phyloP scores from a whole-genome alignment of 257 asterid species.

The Solanum bulbocastanum region DNA sequence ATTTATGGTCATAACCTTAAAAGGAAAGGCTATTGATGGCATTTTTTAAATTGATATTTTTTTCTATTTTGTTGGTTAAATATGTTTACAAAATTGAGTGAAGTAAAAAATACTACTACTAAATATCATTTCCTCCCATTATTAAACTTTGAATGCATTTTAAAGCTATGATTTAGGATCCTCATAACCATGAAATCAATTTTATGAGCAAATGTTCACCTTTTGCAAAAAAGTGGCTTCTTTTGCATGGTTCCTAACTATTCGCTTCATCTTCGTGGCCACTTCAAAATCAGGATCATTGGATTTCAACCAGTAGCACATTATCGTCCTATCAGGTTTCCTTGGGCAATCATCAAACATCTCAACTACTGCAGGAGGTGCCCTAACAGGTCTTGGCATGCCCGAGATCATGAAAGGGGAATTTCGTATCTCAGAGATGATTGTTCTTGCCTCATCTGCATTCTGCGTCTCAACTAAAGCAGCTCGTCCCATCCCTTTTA shows the following conservation, averaged over 20 bases:
- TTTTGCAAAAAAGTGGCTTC: not conserved
- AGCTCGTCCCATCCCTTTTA: not conserved
- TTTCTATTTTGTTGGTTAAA: too few relatives aligned
- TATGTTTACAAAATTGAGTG: too few relatives aligned
- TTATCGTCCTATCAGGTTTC: not conserved
- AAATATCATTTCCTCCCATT: too few relatives aligned
- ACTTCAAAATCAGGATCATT: not conserved
- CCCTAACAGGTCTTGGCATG: conserved; percentile 5
- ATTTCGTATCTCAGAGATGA: not conserved
- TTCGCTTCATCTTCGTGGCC: not conserved
- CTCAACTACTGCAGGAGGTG: not conserved
- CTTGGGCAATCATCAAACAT: not conserved
- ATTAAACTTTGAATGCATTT: too few relatives aligned
- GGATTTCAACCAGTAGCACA: not conserved
- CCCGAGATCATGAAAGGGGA: conserved; percentile 5
- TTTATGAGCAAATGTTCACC: not conserved
- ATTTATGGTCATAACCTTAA: too few relatives aligned
- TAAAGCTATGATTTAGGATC: too few relatives aligned
- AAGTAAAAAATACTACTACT: too few relatives aligned
- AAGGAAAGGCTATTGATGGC: too few relatives aligned
- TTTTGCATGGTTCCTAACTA: not conserved
- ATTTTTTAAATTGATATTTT: too few relatives aligned
- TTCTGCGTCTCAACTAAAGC: not conserved
- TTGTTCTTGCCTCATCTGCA: not conserved
- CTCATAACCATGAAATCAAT: not conserved